Conservation (phyloP, 371 early-diverging fungal species). For the Dichotomocladium elegans region DNA sequence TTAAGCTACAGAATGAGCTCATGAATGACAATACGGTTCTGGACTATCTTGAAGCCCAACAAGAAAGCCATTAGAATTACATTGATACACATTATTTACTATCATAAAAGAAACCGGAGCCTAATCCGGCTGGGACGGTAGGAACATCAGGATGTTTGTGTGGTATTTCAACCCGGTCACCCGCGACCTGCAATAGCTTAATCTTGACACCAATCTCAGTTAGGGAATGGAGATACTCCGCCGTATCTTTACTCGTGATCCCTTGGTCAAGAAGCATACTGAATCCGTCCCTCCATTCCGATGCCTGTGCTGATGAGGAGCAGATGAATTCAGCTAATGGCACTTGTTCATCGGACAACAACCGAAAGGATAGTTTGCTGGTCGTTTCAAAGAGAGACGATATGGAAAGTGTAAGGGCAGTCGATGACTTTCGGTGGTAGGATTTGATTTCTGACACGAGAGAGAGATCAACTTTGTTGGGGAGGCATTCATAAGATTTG, state of each 20-base stretch:
- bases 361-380: slow-evolving; percentile 30
- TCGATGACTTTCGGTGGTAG: slow-evolving; percentile 20
- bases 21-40: slow-evolving; percentile 1
- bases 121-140: slow-evolving; percentile 33
- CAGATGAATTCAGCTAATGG: slow-evolving; percentile 62
- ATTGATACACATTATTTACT: neutral
- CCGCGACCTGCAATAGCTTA: slow-evolving; percentile 65
- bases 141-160: slow-evolving; percentile 39
- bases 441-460: slow-evolving; percentile 52
- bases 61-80: neutral
- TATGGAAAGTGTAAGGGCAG: neutral
- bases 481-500: slow-evolving; percentile 22
- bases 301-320: slow-evolving; percentile 38
- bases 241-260: slow-evolving; percentile 60
- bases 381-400: neutral
- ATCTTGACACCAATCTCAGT: slow-evolving; percentile 67
- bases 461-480: slow-evolving; percentile 54
- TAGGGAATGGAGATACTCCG: slow-evolving; percentile 60
- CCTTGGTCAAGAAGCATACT: slow-evolving; percentile 65
- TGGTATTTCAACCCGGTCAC: slow-evolving; percentile 58
- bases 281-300: slow-evolving; percentile 80
- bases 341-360: slow-evolving; percentile 35
- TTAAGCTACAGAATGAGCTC: neutral
- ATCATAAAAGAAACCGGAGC: slow-evolving; percentile 37
- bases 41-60: slow-evolving; percentile 1